phyloP scores from a whole-genome alignment of 305 asterid genomes.

The Withania somnifera region DNA sequence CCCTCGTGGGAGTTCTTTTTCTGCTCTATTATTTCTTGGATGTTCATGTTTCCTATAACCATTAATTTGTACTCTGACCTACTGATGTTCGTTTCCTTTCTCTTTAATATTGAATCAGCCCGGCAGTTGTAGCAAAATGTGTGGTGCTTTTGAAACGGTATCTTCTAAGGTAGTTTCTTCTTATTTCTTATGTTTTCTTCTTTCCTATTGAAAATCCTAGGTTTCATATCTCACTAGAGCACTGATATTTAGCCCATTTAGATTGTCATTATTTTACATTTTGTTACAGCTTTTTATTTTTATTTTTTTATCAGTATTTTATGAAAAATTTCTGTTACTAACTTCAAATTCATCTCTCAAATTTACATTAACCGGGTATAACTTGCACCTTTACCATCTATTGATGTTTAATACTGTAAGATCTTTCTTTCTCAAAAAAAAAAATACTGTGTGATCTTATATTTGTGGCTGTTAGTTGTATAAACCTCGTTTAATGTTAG shows the following conservation, averaged over 20 bases:
- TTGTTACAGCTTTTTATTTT: background rate
- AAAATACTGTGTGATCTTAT: background rate
- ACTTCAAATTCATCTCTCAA: background rate
- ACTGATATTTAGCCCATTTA: background rate
- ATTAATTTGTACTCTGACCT: conserved; percentile 9
- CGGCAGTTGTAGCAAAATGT: conserved; percentile 97
- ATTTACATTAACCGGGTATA: background rate
- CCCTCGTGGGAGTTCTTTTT: background rate
- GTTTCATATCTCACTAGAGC: background rate
- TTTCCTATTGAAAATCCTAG: background rate
- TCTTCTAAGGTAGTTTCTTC: conserved; percentile 64
- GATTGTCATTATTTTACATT: background rate
- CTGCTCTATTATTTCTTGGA: background rate
- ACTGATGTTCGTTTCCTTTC: conserved; percentile 3
- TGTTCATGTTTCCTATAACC: background rate
- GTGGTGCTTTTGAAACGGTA: conserved; percentile 87
- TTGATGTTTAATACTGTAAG: background rate
- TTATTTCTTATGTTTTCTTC: background rate
- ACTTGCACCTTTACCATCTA: background rate
- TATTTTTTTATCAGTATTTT: background rate
- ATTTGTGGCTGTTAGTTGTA: background rate
- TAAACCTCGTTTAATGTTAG: background rate
- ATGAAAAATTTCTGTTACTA: background rate
- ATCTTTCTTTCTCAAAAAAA: background rate
- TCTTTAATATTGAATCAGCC: conserved; percentile 40